Base-by-base conservation (phyloP, 2,329 filamentous ascomycete species). In the Leptographium flavum region DNA sequence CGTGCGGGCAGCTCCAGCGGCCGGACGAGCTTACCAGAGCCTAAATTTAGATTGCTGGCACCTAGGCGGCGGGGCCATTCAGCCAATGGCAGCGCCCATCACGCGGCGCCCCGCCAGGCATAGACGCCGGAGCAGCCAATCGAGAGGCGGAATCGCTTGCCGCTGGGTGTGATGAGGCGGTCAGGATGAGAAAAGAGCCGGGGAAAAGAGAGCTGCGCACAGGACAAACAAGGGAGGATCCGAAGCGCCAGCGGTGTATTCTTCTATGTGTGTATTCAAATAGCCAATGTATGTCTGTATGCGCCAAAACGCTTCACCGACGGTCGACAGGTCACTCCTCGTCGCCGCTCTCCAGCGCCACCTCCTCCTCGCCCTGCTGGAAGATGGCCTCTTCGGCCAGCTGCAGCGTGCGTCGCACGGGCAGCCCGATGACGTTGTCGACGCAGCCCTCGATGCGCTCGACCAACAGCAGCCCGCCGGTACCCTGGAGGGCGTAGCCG, bases 381-480 rank as follows among this genome's bases (percentile, higher is more conserved):
- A 81, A 79, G 52, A 95, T 70, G n/a, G 87, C 83, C 68, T 81
- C 85, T 67, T 96, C 90, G 48, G 94, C 92, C 55, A 95, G 62
- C 58, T 78, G 77, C 60, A 98, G 59, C 13, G 80, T 84, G 53
- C 76, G 74, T 54, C 87, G 74, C 52, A 96, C 70, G 8, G 92
- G 92, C 61, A 98, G 61, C 0, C 92, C 92, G 25, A 98, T 80
- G 1, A 96, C 92, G 61, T 96, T 96, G 67, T 98, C 92, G 56
- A 87, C 85, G 45, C 78, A 79, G 11, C 92, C 92, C 52, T 94
- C 85, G 52, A 98, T 83, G 61, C 74, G 82, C 60, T 95, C 87
- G 13, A 98, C 79, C 47, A 98, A 63, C 48, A 98, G 70, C 59
- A 95, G 79, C 9, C 84, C 82, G 2, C 85, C 92, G 11, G 90